Percentiles rank a stretch among this genome's conserved stretches.
Evolutionary conservation across 768 basidiomycete species (phyloP).

Genomic region (Rhizopogon vinicolor): DNA sequence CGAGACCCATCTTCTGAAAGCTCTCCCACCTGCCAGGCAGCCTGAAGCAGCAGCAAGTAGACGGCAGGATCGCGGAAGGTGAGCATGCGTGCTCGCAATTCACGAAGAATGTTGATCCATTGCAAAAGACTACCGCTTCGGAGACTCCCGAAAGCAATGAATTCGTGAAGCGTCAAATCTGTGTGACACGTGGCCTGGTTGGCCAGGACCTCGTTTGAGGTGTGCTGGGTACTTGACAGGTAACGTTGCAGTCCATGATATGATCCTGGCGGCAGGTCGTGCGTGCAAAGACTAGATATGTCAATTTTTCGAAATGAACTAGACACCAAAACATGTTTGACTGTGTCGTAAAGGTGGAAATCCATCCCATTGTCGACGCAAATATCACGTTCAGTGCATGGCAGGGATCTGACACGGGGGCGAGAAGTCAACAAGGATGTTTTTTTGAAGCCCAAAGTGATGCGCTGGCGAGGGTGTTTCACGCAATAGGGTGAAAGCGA

Average conservation of each 20-base stretch:
- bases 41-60: conserved; percentile 33
- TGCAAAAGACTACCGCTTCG: conserved; percentile 37
- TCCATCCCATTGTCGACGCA: conserved; percentile 25
- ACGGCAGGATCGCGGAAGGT: conserved; percentile 33
- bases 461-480: background rate
- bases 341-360: conserved; percentile 21
- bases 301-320: conserved; percentile 9
- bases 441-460: background rate
- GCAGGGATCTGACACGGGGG: background rate
- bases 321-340: conserved; percentile 8
- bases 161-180: conserved; percentile 36
- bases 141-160: conserved; percentile 33
- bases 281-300: conserved; percentile 23
- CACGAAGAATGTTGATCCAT: conserved; percentile 42
- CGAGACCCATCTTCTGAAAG: conserved; percentile 9
- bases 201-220: conserved; percentile 34
- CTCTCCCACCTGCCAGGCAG: conserved; percentile 34
- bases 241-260: conserved; percentile 30
- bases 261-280: conserved; percentile 20
- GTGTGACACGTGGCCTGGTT: conserved; percentile 32
- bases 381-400: conserved; percentile 10
- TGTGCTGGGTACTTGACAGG: conserved; percentile 26
- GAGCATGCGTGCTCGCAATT: conserved; percentile 29
- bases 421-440: background rate
- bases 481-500: background rate